Conservation (phyloP, 768 basidiomycete species). For the Boletus patriciae region DNA sequence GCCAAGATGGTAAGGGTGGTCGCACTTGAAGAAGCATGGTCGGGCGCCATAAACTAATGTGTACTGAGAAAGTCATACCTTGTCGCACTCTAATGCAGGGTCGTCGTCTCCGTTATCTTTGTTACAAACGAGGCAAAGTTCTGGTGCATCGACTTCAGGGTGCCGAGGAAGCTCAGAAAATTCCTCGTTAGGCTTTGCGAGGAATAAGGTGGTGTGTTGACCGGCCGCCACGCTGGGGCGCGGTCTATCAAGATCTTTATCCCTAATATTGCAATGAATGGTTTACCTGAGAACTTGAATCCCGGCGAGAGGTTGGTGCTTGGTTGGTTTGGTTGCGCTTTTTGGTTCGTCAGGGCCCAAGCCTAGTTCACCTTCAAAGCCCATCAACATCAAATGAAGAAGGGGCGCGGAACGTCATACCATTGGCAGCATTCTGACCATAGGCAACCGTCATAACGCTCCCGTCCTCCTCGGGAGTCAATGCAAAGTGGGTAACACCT, state of each 20-base stretch:
- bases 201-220: constrained; percentile 82
- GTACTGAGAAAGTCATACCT: constrained; percentile 45
- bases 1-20: constrained; percentile 79
- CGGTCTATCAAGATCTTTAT: background rate
- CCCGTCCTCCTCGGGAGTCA: constrained; percentile 73
- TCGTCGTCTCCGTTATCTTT: constrained; percentile 72
- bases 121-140: constrained; percentile 69
- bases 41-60: background rate
- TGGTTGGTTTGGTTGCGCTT: constrained; percentile 81
- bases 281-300: constrained; percentile 71
- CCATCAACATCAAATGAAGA: background rate
- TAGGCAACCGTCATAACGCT: constrained; percentile 82
- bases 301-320: constrained; percentile 66
- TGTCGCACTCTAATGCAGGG: constrained; percentile 85
- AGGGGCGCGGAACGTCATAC: constrained; percentile 33
- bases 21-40: constrained; percentile 57
- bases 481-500: constrained; percentile 86
- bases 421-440: constrained; percentile 86
- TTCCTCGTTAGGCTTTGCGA: constrained; percentile 73
- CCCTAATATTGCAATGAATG: constrained; percentile 33
- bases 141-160: constrained; percentile 72
- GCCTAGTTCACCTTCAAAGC: constrained; percentile 68
- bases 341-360: constrained; percentile 79
- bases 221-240: constrained; percentile 71
- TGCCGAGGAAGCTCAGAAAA: constrained; percentile 79